These are phyloP conservation scores for Pisolithus sp. DNA, from an alignment of 768 basidiomycete genomes.

Conservation along the genomic window DNA sequence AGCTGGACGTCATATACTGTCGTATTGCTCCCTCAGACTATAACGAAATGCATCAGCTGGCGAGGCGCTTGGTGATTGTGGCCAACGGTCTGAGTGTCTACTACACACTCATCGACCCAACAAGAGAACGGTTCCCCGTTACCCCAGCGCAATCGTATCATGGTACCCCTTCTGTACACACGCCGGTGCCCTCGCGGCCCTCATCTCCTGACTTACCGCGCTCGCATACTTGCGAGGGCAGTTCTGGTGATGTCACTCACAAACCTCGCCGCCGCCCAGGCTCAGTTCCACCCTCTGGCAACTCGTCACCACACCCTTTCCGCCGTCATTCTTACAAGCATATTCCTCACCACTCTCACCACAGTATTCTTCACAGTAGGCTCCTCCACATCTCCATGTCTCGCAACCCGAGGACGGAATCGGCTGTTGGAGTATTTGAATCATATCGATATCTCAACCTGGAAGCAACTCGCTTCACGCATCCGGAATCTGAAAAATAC, in stretches of 20 bases:
- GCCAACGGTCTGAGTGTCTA: conserved; percentile 60
- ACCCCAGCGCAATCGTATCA: conserved; percentile 36
- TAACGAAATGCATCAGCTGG: conserved; percentile 39
- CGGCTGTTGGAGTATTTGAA: conserved; percentile 69
- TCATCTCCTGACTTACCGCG: conserved; percentile 21
- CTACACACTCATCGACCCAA: conserved; percentile 58
- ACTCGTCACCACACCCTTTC: conserved; percentile 6
- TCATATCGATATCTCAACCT: conserved; percentile 63
- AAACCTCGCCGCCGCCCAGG: background rate
- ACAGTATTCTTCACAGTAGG: conserved; percentile 31
- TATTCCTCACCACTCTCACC: conserved; percentile 21
- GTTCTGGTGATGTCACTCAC: background rate
- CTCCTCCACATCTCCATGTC: conserved; percentile 33
- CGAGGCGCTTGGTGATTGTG: conserved; percentile 46
- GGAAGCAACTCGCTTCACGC: conserved; percentile 47
- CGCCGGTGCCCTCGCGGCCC: conserved; percentile 28
- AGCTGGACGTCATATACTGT: conserved; percentile 52
- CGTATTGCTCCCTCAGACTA: conserved; percentile 58
- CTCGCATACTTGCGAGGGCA: background rate
- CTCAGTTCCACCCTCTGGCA: background rate
- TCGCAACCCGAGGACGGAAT: conserved; percentile 33
- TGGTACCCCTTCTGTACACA: conserved; percentile 29
- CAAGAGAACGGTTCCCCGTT: conserved; percentile 48
- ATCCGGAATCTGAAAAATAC: conserved; percentile 40
- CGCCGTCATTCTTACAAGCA: conserved; percentile 9